phyloP scores from a whole-genome alignment of 2,329 filamentous ascomycete species.

The Xylariaceae sp. region DNA sequence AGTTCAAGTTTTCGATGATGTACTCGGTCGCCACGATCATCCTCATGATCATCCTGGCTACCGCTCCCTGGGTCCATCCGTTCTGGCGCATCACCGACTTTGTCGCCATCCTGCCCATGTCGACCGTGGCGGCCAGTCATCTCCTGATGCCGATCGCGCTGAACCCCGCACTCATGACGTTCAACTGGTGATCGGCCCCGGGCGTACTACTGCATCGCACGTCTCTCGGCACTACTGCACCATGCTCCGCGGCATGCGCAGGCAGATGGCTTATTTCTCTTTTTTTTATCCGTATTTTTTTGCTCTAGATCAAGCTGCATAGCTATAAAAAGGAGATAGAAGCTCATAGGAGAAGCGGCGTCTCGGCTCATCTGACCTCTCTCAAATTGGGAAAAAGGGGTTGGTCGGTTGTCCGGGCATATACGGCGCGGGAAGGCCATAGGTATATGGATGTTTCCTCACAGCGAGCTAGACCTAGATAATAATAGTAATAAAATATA shows the following conservation, averaged over 20 bases:
- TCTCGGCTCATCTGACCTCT: no score
- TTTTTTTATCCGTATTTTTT: neutral
- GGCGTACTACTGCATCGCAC: no score
- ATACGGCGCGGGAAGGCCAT: no score
- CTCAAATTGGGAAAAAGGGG: no score
- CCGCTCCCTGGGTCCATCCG: slow-evolving; percentile 55
- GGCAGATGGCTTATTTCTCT: neutral
- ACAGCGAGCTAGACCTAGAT: no score
- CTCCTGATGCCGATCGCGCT: slow-evolving; percentile 64
- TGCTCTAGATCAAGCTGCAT: no score
- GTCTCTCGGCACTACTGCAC: neutral
- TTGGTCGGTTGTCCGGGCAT: no score
- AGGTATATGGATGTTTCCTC: no score
- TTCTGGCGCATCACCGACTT: slow-evolving; percentile 63
- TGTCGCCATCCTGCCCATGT: slow-evolving; percentile 70
- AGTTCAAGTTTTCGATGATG: slow-evolving; percentile 67
- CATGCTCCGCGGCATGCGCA: neutral
- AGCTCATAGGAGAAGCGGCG: no score
- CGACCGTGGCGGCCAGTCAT: slow-evolving; percentile 61
- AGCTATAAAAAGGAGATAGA: no score
- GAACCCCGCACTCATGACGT: slow-evolving; percentile 74
- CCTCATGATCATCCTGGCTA: slow-evolving; percentile 58
- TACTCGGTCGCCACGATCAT: slow-evolving; percentile 51
- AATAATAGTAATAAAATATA: no score
- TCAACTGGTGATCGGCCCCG: slow-evolving; percentile 53